Conservation (phyloP, 2,329 filamentous ascomycete genomes). For the Arthroderma sp. region DNA sequence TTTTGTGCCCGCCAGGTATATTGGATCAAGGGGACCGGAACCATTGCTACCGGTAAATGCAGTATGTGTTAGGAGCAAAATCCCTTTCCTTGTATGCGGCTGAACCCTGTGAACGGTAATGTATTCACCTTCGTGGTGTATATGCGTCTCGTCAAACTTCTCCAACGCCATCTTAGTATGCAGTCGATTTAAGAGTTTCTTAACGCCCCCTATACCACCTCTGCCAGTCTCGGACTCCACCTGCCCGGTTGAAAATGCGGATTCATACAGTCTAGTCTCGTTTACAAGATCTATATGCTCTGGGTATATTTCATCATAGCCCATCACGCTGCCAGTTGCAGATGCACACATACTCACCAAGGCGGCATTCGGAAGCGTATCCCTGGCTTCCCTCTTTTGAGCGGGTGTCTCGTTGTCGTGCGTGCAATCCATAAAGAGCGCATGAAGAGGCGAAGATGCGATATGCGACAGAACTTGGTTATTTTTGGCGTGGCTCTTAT, state of each 20-base stretch:
- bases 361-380: slow-evolving; percentile 87
- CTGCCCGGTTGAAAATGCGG: slow-evolving; percentile 51
- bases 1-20: slow-evolving; percentile 69
- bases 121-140: slow-evolving; percentile 92
- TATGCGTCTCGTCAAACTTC: slow-evolving; percentile 85
- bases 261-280: slow-evolving; percentile 73
- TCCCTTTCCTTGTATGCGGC: slow-evolving; percentile 79
- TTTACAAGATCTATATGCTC: slow-evolving; percentile 84
- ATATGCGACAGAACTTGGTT: slow-evolving; percentile 64
- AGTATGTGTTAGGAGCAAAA: slow-evolving; percentile 91
- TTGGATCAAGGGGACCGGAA: slow-evolving; percentile 66
- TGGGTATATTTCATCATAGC: slow-evolving; percentile 93
- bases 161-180: slow-evolving; percentile 93
- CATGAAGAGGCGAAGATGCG: slow-evolving; percentile 77
- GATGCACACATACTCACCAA: slow-evolving; percentile 93
- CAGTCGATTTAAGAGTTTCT: slow-evolving; percentile 86
- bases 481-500: slow-evolving; percentile 35
- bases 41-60: slow-evolving; percentile 85
- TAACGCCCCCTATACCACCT: slow-evolving; percentile 76
- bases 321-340: slow-evolving; percentile 90
- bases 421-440: slow-evolving; percentile 97
- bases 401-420: slow-evolving; percentile 96
- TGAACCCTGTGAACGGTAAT: slow-evolving; percentile 94
- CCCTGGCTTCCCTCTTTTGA: slow-evolving; percentile 85
- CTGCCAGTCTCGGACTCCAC: slow-evolving; percentile 57